Evolutionary conservation across 306 rosid genomes (phyloP), one percentile per base, ranked within the genome.

Genomic region (Boehmeria nivea): DNA sequence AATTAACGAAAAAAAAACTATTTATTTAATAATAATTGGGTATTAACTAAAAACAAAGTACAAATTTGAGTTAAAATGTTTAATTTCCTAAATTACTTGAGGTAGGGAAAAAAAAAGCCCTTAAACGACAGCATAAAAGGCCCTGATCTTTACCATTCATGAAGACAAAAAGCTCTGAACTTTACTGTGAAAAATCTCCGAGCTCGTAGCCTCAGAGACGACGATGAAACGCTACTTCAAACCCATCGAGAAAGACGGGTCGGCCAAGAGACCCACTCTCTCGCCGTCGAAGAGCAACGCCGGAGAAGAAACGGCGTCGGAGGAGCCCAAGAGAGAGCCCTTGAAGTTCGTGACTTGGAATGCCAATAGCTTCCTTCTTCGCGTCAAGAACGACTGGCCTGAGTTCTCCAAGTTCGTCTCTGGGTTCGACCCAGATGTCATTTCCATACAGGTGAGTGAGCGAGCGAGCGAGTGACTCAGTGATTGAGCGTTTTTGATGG

Each of bases 261-360:
- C 78, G 20, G 67, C 65, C 39, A 91, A 91, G 78, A 87, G 84
- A 56, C 59, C 81, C 40, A 60, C 78, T 33, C 68, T 67, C 59
- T 66, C 81, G 34, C 33, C 61, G 26, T 59, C 85, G 28, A 46
- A 48, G 14, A 80, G 48, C 49, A 78, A 70, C 19, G 63, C 12
- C 10, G 73, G 16, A 9, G 75, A 63, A 0, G 67, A 61, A 34
- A 34, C 66, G 9, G 27, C 70, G 3, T 36, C 0, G 37, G 64
- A 57, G 43, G 68, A 70, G 46, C 21, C 47, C 38, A 84, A 74
- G 70, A 81, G 76, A 56, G 96, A 84, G 51, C 98, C 98, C 0
- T 68, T 76, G 48, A 91, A 87, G 76, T 84, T 91, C 64, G 0
- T 91, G 57, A 87, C 89, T n/a, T 91, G 98, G 98, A 91, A 91